Base-by-base conservation (phyloP, 768 basidiomycete species). In the Russula sp. region DNA sequence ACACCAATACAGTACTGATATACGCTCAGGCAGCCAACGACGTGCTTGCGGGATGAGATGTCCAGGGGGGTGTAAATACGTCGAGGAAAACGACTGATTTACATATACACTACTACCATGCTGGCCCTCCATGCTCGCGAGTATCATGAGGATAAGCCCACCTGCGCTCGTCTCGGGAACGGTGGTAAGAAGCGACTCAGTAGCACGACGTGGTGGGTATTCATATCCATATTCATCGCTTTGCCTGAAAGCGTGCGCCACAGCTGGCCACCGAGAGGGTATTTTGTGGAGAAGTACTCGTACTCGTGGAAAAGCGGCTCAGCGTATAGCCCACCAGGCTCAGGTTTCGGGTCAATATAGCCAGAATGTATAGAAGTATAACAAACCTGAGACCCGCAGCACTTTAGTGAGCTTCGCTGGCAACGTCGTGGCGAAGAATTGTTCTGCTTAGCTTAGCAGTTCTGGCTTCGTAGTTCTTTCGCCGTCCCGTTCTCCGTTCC, bases 331-430 rank as follows among this genome's bases (percentile, higher is more conserved):
- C n/a, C 59, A 34, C 63, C 59, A 54, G 56, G 55, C 47, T 60
- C 48, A 46, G 43, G 35, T 51, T 63, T 63, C 0, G 46, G n/a
- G 29, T 63, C 46, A 29, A 65, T 55, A 58, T 51, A 52, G 71
- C 73, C 7, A 70, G 70, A 42, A 14, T 56, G 60, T 7, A 56
- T 3, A 61, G 14, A 22, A 61, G 36, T 0, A 57, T 57, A 35
- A 38, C 22, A 46, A 22, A 41, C 34, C 14, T 38, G 56, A 41
- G 14, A 32, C 7, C 20, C 29, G 41, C 4, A 29, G 13, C 18
- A 29, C 25, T 2, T 14, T 36, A 0, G 49, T 7, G 5, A 50
- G 18, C 20, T 63, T 63, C 10, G 51, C 18, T 8, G 51, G 5
- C 46, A 35, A 20, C n/a, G 25, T 38, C 7, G 45, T n/a, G 5